Conservation (phyloP, 2,329 filamentous ascomycete genomes). For the Clonostachys rhizophaga region DNA sequence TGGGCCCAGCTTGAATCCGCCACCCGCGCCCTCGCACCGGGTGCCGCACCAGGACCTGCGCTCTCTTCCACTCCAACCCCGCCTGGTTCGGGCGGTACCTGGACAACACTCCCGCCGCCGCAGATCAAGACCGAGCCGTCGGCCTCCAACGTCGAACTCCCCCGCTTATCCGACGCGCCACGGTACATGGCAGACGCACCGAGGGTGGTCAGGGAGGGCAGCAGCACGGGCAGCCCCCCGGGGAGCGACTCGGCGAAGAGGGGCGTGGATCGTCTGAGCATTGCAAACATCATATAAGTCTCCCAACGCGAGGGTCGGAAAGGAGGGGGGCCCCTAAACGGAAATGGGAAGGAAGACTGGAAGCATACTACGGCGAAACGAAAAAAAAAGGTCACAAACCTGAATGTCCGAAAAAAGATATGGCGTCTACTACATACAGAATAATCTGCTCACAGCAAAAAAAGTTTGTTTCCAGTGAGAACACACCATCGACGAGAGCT, state of each 20-base stretch:
- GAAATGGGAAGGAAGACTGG: no score
- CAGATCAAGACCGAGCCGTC: slow-evolving; percentile 27
- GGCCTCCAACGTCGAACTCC: slow-evolving; percentile 15
- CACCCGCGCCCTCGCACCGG: slow-evolving; percentile 15
- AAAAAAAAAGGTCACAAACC: no score
- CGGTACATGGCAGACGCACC: slow-evolving; percentile 18
- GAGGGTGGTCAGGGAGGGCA: slow-evolving; percentile 12
- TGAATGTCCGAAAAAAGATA: no score
- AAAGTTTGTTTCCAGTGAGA: neutral
- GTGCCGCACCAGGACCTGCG: neutral
- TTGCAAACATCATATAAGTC: slow-evolving; percentile 36
- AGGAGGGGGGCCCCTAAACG: no score
- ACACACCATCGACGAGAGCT: neutral
- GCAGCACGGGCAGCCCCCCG: slow-evolving; percentile 17
- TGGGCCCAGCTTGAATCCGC: slow-evolving; percentile 69
- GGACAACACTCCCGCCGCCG: slow-evolving; percentile 20
- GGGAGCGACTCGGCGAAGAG: slow-evolving; percentile 12
- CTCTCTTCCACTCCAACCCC: slow-evolving; percentile 2
- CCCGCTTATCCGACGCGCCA: slow-evolving; percentile 19
- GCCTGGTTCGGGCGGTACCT: slow-evolving; percentile 19
- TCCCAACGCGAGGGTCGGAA: neutral
- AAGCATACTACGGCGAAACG: no score
- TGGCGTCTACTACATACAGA: no score
- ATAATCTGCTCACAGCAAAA: no score
- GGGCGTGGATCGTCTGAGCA: slow-evolving; percentile 29